phyloP scores from a whole-genome alignment of 2,329 filamentous ascomycete species.

The Massarina eburnea region DNA sequence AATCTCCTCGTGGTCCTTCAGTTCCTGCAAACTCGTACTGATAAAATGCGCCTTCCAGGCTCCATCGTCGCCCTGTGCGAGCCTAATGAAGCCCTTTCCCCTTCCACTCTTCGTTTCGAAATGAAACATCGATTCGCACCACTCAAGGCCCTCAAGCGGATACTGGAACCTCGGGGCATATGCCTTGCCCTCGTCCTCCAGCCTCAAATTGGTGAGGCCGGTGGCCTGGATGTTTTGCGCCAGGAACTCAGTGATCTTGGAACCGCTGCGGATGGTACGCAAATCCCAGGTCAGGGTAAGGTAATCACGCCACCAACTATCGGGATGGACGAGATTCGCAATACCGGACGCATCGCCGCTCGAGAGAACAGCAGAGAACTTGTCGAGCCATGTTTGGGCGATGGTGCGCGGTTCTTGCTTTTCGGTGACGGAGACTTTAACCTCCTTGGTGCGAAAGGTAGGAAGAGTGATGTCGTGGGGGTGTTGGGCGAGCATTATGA shows the following conservation, averaged over 20 bases:
- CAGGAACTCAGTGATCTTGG: slow-evolving; percentile 47
- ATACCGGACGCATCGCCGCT: slow-evolving; percentile 18
- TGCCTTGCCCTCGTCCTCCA: slow-evolving; percentile 45
- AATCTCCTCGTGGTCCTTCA: slow-evolving; percentile 58
- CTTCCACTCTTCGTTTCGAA: slow-evolving; percentile 57
- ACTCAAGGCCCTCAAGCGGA: slow-evolving; percentile 55
- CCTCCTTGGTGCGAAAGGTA: slow-evolving; percentile 21
- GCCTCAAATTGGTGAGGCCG: slow-evolving; percentile 46
- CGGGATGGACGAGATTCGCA: slow-evolving; percentile 43
- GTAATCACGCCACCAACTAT: slow-evolving; percentile 62
- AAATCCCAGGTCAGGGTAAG: slow-evolving; percentile 60
- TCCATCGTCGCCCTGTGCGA: slow-evolving; percentile 48
- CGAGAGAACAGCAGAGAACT: slow-evolving; percentile 24
- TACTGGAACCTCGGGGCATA: slow-evolving; percentile 47
- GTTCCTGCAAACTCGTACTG: slow-evolving; percentile 59
- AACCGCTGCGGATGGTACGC: slow-evolving; percentile 52
- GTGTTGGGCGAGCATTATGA: slow-evolving; percentile 22
- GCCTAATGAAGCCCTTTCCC: slow-evolving; percentile 59
- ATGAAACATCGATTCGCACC: slow-evolving; percentile 61
- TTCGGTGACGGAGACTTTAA: slow-evolving; percentile 11
- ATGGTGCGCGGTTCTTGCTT: slow-evolving; percentile 17
- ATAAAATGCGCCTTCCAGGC: slow-evolving; percentile 66
- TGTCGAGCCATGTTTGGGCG: slow-evolving; percentile 31
- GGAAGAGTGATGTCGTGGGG: slow-evolving; percentile 31
- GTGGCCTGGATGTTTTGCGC: slow-evolving; percentile 33